phyloP scores from a whole-genome alignment of 2,329 filamentous ascomycete species.

The Atkinsonella texensis region DNA sequence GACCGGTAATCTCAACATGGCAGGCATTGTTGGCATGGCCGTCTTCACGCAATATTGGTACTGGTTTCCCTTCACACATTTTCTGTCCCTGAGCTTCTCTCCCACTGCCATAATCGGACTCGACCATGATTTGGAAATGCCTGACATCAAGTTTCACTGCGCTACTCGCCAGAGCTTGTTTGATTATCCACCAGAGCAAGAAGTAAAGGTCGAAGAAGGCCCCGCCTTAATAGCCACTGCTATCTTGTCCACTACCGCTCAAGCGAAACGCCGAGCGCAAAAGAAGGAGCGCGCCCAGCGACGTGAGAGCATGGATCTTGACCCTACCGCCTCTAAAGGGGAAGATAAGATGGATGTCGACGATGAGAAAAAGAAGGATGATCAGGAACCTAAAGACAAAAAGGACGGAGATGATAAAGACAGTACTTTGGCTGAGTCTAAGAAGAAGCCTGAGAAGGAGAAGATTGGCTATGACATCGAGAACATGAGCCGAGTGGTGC shows the following conservation, averaged over 20 bases:
- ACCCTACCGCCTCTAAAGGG: conserved; percentile 51
- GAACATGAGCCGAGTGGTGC: conserved; percentile 93
- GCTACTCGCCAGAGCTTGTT: conserved; percentile 91
- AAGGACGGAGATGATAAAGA: conserved; percentile 52
- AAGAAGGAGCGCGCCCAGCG: conserved; percentile 86
- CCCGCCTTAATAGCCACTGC: conserved; percentile 91
- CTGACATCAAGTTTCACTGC: conserved; percentile 90
- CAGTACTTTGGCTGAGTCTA: conserved; percentile 41
- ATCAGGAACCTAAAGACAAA: conserved; percentile 47
- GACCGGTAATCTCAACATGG: conserved; percentile 97
- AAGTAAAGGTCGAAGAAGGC: conserved; percentile 87
- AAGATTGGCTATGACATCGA: conserved; percentile 93
- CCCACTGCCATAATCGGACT: conserved; percentile 92
- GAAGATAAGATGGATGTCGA: conserved; percentile 85
- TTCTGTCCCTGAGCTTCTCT: conserved; percentile 91
- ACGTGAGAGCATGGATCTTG: conserved; percentile 91
- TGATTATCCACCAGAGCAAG: conserved; percentile 93
- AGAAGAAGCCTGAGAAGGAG: conserved; percentile 91
- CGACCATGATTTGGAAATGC: conserved; percentile 86
- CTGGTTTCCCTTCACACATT: conserved; percentile 98
- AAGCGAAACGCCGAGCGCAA: conserved; percentile 88
- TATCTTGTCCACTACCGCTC: conserved; percentile 89
- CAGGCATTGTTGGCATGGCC: conserved; percentile 92
- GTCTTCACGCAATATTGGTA: conserved; percentile 99
- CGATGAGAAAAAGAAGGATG: conserved; percentile 45